Evolutionary conservation across 2,329 filamentous ascomycete genomes (phyloP), one percentile per base, ranked within the genome.

Genomic region (Dothidotthia symphoricarpi): DNA sequence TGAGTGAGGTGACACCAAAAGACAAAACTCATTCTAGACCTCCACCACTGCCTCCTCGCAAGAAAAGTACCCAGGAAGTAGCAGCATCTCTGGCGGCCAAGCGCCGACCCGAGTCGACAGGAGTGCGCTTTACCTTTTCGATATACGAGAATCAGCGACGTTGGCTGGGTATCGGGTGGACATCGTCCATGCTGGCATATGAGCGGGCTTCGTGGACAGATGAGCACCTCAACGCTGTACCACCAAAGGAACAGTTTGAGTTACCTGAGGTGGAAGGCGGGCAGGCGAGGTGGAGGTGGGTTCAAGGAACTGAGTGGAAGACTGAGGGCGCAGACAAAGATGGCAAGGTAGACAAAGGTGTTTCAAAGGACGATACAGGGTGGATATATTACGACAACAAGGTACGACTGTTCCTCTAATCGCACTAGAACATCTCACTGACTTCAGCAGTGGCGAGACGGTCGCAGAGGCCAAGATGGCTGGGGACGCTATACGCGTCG

Each of bases 321-420:
- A 83, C 97, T 16, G 91, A 97, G 55, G 86, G 86, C 1, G 81
- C 81, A 1, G 67, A 76, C 13, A 46, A 56, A 11, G 60, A 64
- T 22, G 43, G 43, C 13, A 64, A 61, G 27, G 32, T 35, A 7
- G 49, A 53, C 10, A 82, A 68, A 16, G 55, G 51, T 6, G 53
- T 44, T 10, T 59, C 61, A 6, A 59, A 56, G 10, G 65, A 64
- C n/a, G 71, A 74, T 3, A 82, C 83, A 52, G 93, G 90, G 1
- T 98, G 93, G 93, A 88, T 95, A 25, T 98, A 93, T 67, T 98
- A 96, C 62, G 93, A 98, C 60, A 97, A 91, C 64, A 96, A 95
- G 82, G 88, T 88, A 70, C 15, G 37, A 19, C 24, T 24, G 9
- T n/a, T 15, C 13, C 29, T 25, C 14, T 7, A 26, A 8, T n/a